These are phyloP conservation scores for Aspergillus sclerotialis DNA, from an alignment of 2,329 filamentous ascomycete genomes.

Conservation along the genomic window DNA sequence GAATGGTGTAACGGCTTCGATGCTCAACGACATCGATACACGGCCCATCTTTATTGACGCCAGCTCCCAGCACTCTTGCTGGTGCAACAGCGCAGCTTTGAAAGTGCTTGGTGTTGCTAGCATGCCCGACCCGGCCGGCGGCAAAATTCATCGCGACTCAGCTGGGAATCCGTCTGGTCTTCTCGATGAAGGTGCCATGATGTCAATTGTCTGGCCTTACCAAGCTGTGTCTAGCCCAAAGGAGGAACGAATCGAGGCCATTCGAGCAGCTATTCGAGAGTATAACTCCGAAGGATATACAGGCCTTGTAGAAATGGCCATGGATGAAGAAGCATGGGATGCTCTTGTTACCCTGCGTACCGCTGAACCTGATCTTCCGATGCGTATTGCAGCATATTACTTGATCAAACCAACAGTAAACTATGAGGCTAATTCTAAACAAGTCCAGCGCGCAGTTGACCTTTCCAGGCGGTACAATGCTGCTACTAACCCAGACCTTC, in stretches of 20 bases:
- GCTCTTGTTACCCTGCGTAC: conserved; percentile 30
- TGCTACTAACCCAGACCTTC: conserved; percentile 33
- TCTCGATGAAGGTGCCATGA: conserved; percentile 38
- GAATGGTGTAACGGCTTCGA: conserved; percentile 34
- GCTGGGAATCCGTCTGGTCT: conserved; percentile 37
- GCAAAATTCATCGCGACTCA: conserved; percentile 38
- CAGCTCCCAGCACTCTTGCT: conserved; percentile 44
- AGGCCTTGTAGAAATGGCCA: conserved; percentile 46
- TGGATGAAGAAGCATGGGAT: conserved; percentile 43
- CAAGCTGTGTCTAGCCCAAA: conserved; percentile 34
- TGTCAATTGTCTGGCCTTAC: conserved; percentile 43
- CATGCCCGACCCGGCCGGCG: conserved; percentile 37
- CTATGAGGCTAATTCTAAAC: conserved; percentile 30
- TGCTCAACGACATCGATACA: conserved; percentile 41
- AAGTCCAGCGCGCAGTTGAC: conserved; percentile 41
- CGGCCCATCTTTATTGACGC: conserved; percentile 45
- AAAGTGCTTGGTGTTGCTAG: conserved; percentile 36
- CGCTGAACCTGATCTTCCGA: conserved; percentile 22
- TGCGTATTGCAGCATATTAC: conserved; percentile 43
- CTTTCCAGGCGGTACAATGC: conserved; percentile 34
- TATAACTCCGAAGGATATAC: conserved; percentile 43
- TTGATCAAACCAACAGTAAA: conserved; percentile 37
- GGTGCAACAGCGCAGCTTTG: conserved; percentile 44
- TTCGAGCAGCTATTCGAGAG: conserved; percentile 35
- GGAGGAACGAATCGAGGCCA: conserved; percentile 35